phyloP scores from a whole-genome alignment of 345 rosid genomes.

The Eucalyptus cladocalyx region DNA sequence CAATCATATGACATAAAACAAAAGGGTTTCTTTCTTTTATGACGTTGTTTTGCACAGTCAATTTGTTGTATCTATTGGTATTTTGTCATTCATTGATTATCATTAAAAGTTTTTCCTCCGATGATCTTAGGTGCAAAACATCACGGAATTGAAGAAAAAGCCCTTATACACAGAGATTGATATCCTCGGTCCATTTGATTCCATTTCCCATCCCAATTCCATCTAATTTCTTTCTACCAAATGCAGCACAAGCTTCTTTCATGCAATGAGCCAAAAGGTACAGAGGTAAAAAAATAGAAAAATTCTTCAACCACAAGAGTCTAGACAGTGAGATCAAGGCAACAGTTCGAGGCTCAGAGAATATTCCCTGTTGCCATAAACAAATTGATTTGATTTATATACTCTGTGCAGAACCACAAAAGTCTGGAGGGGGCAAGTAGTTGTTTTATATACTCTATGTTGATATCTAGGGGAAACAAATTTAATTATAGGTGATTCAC shows the following conservation, averaged over 20 bases:
- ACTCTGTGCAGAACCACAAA: too few relatives aligned
- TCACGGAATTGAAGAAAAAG: neutral
- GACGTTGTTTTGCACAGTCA: neutral
- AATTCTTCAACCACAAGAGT: neutral
- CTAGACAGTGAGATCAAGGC: neutral
- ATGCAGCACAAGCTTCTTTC: neutral
- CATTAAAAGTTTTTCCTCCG: neutral
- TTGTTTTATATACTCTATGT: neutral
- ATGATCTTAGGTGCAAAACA: neutral
- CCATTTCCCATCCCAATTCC: neutral
- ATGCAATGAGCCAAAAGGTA: neutral
- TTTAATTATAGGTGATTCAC: neutral
- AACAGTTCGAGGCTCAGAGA: neutral
- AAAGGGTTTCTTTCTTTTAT: neutral
- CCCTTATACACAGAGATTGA: neutral
- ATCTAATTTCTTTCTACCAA: neutral
- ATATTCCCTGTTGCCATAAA: neutral
- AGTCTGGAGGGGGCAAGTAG: neutral
- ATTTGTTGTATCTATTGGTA: neutral
- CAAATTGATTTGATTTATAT: neutral
- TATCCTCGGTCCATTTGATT: neutral
- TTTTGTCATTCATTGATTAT: neutral
- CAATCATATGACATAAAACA: neutral
- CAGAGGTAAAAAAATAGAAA: neutral
- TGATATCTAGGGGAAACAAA: neutral